These are phyloP conservation scores for Lachancea dasiensis DNA, from an alignment of 805 yeast species.

Conservation along the genomic window DNA sequence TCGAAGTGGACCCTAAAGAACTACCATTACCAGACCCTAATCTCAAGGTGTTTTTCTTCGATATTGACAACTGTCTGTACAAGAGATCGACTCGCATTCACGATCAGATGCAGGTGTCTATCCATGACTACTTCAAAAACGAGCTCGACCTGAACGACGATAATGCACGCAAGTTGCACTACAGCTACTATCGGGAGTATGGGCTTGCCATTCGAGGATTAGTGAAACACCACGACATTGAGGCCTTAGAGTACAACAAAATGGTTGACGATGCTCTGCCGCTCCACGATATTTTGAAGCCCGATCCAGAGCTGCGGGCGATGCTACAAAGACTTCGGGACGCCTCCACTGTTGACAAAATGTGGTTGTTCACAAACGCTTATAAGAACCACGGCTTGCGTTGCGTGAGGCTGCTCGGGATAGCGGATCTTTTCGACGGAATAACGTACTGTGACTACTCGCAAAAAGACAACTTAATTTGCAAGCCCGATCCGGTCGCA, in stretches of 20 bases:
- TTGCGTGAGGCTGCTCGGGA: conserved; percentile 70
- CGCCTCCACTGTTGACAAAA: conserved; percentile 52
- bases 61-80: conserved; percentile 90
- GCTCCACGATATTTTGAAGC: conserved; percentile 66
- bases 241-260: conserved; percentile 82
- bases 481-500: conserved; percentile 81
- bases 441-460: conserved; percentile 85
- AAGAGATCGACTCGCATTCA: conserved; percentile 68
- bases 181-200: conserved; percentile 72
- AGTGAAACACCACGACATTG: conserved; percentile 55
- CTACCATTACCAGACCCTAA: conserved; percentile 27
- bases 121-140: conserved; percentile 72
- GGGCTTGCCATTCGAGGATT: conserved; percentile 94
- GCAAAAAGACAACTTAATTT: conserved; percentile 56
- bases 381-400: conserved; percentile 85
- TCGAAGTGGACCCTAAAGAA: conserved; percentile 24
- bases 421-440: conserved; percentile 94
- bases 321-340: conserved; percentile 41
- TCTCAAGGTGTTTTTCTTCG: conserved; percentile 62
- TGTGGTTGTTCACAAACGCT: conserved; percentile 95
- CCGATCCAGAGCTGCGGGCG: conserved; percentile 49
- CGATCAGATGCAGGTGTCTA: conserved; percentile 80
- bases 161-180: conserved; percentile 68
- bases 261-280: conserved; percentile 92
- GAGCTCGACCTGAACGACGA: conserved; percentile 56